Base-by-base conservation (phyloP, 257 asterid species). In the Gentiana macrophylla region DNA sequence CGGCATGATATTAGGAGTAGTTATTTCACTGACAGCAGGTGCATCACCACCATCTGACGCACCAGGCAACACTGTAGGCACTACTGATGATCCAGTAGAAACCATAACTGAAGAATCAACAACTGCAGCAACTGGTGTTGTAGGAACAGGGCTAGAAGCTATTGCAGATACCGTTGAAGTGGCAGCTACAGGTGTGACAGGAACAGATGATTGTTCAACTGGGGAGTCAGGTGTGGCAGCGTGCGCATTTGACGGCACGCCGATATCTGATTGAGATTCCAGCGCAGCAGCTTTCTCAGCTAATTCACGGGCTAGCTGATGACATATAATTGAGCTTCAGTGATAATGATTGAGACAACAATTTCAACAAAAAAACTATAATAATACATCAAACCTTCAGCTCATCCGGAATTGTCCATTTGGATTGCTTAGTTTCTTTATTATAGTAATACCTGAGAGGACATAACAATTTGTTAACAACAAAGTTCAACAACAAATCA, bases 391-490 rank as follows among this genome's bases (percentile, higher is more conserved):
- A 62, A 64, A 92, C 98, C 98, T 83, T 92, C 68, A 88, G 71
- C 58, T 92, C 98, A 62, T 85, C 95, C 12, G 98, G n/a, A 5
- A 92, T 88, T 37, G 95, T 81, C 98, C 98, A 92, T 56, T 77
- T 85, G 48, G 98, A 92, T 71, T 83, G 88, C 75, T 85, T 87
- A 24, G 95, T 92, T 67, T 88, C 97, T 82, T 88, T 92, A 82
- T 92, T 88, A 83, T 74, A 92, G 71, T 84, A 92, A 74, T 92
- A 92, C 79, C 98, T 92, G 84, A 35, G 72, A 62, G 62, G 35
- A 43, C 60, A 10, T 66, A 69, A 48, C 10, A 15, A 59, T 49
- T 59, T 59, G 61, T 52, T 54, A 3, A 53, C 24, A 38, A 43
- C 47, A 62, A 34, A 6, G 62, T 5, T 7, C 46, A 5, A 10